These are phyloP conservation scores for Yamadazyma sp. DNA, from an alignment of 1,139 yeast species.

Conservation along the genomic window DNA sequence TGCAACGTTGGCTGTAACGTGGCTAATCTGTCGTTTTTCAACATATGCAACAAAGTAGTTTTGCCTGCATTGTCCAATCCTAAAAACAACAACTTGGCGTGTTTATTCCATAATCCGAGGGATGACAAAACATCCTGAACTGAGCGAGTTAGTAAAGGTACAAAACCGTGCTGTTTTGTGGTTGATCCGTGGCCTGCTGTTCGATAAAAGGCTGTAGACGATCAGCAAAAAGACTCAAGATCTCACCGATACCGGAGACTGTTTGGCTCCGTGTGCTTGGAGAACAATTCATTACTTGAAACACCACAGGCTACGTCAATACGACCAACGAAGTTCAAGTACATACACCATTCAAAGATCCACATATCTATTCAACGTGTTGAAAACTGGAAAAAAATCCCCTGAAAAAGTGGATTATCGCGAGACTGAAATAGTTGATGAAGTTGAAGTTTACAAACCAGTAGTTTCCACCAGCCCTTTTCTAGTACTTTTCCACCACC, in stretches of 20 bases:
- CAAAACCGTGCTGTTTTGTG: neutral
- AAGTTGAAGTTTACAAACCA: neutral
- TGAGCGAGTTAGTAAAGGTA: conserved; percentile 4
- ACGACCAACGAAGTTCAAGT: no score
- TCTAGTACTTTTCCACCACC: no score
- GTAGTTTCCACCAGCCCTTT: no score
- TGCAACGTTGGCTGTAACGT: conserved; percentile 97
- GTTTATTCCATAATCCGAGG: conserved; percentile 95
- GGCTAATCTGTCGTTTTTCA: conserved; percentile 96
- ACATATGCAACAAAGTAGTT: conserved; percentile 94
- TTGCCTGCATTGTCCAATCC: conserved; percentile 99
- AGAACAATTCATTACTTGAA: no score
- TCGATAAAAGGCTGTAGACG: no score
- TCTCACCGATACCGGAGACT: neutral
- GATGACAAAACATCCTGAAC: conserved; percentile 91
- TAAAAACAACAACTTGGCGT: conserved; percentile 90
- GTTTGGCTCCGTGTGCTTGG: no score
- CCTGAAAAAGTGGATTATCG: conserved; percentile 1
- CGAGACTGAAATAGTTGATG: conserved; percentile 1
- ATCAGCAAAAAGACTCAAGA: neutral
- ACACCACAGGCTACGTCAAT: no score
- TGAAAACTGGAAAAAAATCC: conserved; percentile 4
- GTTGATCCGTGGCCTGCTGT: no score
- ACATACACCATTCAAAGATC: conserved; percentile 49
- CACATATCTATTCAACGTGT: conserved; percentile 24